Evolutionary conservation across 2,329 filamentous ascomycete species (phyloP).

Genomic region (Juglanconis oblonga): DNA sequence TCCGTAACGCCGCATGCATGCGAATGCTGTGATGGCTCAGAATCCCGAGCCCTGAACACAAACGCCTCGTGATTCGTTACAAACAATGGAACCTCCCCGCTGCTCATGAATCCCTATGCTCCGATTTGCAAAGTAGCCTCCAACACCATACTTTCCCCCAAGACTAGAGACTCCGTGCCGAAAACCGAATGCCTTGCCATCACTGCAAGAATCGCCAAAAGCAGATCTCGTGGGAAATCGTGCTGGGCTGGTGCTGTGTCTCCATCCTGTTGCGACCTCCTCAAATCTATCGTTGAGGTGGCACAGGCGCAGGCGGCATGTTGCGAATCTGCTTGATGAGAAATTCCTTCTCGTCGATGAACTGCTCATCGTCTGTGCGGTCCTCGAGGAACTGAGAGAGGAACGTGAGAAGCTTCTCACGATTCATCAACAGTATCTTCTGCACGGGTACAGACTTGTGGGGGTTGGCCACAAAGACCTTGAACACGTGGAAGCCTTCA

Average conservation of each 20-base stretch:
- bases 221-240: background rate
- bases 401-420: conserved; percentile 85
- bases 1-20: conserved; percentile 18
- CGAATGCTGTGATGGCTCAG: conserved; percentile 16
- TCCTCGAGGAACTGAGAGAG: conserved; percentile 90
- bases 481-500: conserved; percentile 98
- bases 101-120: background rate
- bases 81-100: conserved; percentile 2
- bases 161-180: background rate
- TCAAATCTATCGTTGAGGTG: conserved; percentile 40
- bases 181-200: background rate
- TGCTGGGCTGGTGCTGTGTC: conserved; percentile 14
- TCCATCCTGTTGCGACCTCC: background rate
- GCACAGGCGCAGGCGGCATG: conserved; percentile 58
- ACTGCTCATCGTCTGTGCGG: conserved; percentile 95
- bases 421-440: conserved; percentile 93
- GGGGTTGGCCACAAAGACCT: conserved; percentile 98
- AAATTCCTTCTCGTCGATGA: conserved; percentile 96
- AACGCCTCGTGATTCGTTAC: conserved; percentile 12
- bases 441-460: conserved; percentile 97
- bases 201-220: background rate
- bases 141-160: conserved; percentile 8
- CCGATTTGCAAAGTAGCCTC: background rate
- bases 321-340: conserved; percentile 88
- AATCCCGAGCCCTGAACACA: conserved; percentile 4